Percentiles rank a stretch among this genome's conserved stretches.
Evolutionary conservation across 257 asterid genomes (phyloP).

Genomic region (Solanum bukasovii): DNA sequence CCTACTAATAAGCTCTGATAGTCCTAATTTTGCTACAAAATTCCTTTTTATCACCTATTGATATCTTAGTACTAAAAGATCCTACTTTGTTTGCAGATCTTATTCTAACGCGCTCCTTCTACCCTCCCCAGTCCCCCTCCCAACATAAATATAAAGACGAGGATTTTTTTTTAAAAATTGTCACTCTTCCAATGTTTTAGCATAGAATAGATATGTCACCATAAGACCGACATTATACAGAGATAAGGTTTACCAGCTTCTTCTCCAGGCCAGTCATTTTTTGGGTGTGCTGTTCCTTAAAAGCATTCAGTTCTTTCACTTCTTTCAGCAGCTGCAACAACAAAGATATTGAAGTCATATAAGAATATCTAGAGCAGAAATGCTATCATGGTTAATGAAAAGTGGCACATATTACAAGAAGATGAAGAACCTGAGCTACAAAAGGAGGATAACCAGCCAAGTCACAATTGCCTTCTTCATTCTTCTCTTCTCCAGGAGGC

Average conservation of each 20-base stretch:
- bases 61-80: background rate
- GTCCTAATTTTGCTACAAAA: background rate
- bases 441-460: constrained; percentile 24
- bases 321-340: constrained; percentile 25
- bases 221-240: background rate
- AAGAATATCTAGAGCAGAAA: background rate
- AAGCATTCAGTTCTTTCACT: constrained; percentile 38
- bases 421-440: constrained; percentile 39
- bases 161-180: background rate
- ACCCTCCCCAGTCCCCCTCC: background rate
- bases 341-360: background rate
- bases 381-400: background rate
- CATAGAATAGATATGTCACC: background rate
- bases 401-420: background rate
- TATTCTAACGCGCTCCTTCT: background rate
- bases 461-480: constrained; percentile 20
- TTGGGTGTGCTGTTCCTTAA: constrained; percentile 34
- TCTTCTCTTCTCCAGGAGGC: constrained; percentile 12
- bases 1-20: background rate
- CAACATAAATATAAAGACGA: background rate
- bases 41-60: background rate
- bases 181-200: background rate
- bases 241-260: constrained; percentile 47
- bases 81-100: background rate
- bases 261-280: constrained; percentile 33